Percentiles rank a stretch among this genome's conserved stretches.
These are phyloP conservation scores for Rhodosporidiobolus odoratus DNA, from an alignment of 768 basidiomycete genomes.

Conservation along the genomic window DNA sequence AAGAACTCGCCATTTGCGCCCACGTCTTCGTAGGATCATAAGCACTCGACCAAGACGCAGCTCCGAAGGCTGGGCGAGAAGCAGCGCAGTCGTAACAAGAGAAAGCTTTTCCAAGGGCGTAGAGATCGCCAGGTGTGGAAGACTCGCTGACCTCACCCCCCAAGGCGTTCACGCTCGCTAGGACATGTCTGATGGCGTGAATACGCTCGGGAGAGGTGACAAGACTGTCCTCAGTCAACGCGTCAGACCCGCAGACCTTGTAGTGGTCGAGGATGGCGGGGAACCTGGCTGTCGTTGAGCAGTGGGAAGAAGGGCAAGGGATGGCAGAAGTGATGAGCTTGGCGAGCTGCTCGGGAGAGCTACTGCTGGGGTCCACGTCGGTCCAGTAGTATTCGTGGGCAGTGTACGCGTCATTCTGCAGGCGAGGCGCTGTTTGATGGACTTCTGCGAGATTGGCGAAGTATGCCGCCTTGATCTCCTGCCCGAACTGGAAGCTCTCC, in stretches of 20 bases:
- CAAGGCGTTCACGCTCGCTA: background rate
- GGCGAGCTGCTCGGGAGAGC: background rate
- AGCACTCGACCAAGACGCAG: background rate
- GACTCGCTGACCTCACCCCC: background rate
- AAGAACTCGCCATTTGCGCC: background rate
- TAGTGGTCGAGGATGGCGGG: slow-evolving; percentile 23
- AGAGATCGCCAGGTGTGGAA: background rate
- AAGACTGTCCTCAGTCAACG: background rate
- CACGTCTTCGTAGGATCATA: background rate
- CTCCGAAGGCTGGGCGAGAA: background rate
- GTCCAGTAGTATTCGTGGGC: background rate
- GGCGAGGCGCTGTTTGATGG: background rate
- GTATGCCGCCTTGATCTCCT: background rate
- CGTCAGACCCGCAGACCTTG: background rate
- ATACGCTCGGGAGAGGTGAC: background rate
- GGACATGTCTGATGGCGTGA: background rate
- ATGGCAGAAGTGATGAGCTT: background rate
- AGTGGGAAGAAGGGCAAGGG: background rate
- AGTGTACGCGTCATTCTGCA: background rate
- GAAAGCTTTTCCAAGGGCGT: slow-evolving; percentile 21
- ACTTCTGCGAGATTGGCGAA: background rate
- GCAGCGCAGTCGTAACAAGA: background rate
- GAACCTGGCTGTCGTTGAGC: background rate
- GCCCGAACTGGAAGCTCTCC: background rate
- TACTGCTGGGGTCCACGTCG: background rate